A percentile compares a stretch with the other conserved stretches of the same genome.
These are phyloP conservation scores for Phytophthora crassamura DNA, from an alignment of 352 stramenopile species.

Conservation along the genomic window DNA sequence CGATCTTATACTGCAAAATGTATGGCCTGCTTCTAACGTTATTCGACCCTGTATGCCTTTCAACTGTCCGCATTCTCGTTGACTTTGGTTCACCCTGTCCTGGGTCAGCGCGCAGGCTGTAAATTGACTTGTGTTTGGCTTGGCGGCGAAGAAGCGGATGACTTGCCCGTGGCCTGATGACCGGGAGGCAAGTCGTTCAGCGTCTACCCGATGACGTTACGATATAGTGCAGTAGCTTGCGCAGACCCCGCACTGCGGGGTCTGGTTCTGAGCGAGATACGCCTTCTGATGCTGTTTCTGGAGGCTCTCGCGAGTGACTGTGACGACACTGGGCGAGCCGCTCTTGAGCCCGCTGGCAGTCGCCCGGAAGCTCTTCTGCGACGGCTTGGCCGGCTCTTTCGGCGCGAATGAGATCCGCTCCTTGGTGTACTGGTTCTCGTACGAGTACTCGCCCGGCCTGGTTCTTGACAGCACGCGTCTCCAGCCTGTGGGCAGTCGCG, in stretches of 20 bases:
- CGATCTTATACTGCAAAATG: slow-evolving; percentile 31
- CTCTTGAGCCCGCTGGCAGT: slow-evolving; percentile 35
- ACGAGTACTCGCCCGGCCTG: slow-evolving; percentile 86
- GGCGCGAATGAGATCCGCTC: slow-evolving; percentile 88
- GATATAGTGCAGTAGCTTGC: slow-evolving; percentile 62
- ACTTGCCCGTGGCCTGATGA: slow-evolving; percentile 30
- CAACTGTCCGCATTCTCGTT: slow-evolving; percentile 20
- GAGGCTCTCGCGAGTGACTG: slow-evolving; percentile 85
- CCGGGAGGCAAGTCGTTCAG: slow-evolving; percentile 22
- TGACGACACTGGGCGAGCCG: slow-evolving; percentile 51
- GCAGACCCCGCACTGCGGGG: slow-evolving; percentile 70
- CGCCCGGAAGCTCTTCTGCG: slow-evolving; percentile 82
- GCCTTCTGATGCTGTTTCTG: slow-evolving; percentile 87
- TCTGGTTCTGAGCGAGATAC: slow-evolving; percentile 75
- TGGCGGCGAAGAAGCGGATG: slow-evolving; percentile 9
- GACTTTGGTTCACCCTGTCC: slow-evolving; percentile 15
- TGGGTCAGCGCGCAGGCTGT: slow-evolving; percentile 27
- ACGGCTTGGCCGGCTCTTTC: slow-evolving; percentile 87
- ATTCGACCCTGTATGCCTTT: slow-evolving; percentile 33
- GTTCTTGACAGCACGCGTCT: slow-evolving; percentile 84
- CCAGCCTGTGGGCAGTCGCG: slow-evolving; percentile 72
- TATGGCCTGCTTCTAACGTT: slow-evolving; percentile 29
- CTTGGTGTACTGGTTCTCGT: slow-evolving; percentile 91
- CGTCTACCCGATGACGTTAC: slow-evolving; percentile 33
- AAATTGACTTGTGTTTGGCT: slow-evolving; percentile 20